These are phyloP conservation scores for Zoysia japonica DNA, from an alignment of 176 grass and related monocot species.

Conservation along the genomic window DNA sequence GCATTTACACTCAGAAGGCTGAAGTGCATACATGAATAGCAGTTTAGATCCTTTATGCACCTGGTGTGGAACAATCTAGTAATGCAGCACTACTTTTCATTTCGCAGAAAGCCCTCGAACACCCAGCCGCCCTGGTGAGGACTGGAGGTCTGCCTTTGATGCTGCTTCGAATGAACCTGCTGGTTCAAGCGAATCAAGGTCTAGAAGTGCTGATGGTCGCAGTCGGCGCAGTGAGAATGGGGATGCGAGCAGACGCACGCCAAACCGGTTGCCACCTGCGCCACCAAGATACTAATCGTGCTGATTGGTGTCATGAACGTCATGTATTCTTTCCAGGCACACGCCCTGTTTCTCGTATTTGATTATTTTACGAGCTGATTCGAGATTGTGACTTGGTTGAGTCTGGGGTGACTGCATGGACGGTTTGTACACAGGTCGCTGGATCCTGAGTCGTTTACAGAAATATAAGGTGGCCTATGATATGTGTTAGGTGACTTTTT, in stretches of 20 bases:
- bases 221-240: conserved; percentile 64
- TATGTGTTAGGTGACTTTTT: conserved; percentile 25
- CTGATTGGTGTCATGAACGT: conserved; percentile 45
- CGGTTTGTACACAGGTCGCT: conserved; percentile 20
- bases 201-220: conserved; percentile 61
- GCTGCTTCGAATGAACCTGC: conserved; percentile 52
- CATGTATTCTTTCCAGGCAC: conserved; percentile 57
- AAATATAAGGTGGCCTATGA: conserved; percentile 34
- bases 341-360: conserved; percentile 41
- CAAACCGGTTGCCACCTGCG: conserved; percentile 75
- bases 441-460: conserved; percentile 54
- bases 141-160: conserved; percentile 92
- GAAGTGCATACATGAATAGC: background rate
- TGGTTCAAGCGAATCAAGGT: conserved; percentile 58
- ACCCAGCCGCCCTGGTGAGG: conserved; percentile 61
- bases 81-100: conserved; percentile 15
- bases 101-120: conserved; percentile 64
- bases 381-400: conserved; percentile 31
- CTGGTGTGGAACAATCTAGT: background rate
- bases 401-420: conserved; percentile 44
- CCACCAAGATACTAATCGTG: conserved; percentile 69
- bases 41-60: conserved; percentile 7
- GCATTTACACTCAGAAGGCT: background rate
- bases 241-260: conserved; percentile 70
- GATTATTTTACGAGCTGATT: conserved; percentile 35